Evolutionary conservation across 768 basidiomycete species (phyloP).

Genomic region (Coprinopsis cinerea): DNA sequence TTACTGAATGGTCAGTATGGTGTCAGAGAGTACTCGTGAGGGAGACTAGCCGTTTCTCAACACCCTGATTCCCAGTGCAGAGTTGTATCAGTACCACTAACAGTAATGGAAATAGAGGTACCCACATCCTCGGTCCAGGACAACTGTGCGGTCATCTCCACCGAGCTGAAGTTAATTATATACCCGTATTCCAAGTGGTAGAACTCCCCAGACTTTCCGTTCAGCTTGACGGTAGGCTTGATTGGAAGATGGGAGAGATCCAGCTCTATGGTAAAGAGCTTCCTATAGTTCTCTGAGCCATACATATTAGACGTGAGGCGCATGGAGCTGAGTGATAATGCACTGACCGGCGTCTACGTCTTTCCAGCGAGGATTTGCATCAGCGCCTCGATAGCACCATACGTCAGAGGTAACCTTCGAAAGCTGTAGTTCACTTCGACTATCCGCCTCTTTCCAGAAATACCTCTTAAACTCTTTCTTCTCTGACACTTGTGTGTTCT

Average conservation of each 20-base stretch:
- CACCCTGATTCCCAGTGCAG: not conserved
- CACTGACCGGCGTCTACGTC: constrained; percentile 6
- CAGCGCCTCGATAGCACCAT: constrained; percentile 7
- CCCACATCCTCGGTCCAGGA: constrained; percentile 8
- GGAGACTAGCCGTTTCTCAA: constrained; percentile 3
- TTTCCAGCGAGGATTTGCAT: constrained; percentile 5
- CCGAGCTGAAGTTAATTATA: constrained; percentile 6
- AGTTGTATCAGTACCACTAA: not conserved
- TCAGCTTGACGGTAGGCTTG: not conserved
- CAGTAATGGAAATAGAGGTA: not conserved
- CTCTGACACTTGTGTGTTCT: constrained; percentile 43
- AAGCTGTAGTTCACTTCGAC: not conserved
- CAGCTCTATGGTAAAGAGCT: constrained; percentile 16
- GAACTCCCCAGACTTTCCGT: not conserved
- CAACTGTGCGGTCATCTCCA: constrained; percentile 4
- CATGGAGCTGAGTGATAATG: not conserved
- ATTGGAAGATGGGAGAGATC: constrained; percentile 14
- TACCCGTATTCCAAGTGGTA: constrained; percentile 10
- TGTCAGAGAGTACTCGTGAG: not conserved
- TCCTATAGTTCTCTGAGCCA: constrained; percentile 8
- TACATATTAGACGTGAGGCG: not conserved
- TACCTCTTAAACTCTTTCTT: constrained; percentile 32
- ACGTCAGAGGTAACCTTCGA: constrained; percentile 8
- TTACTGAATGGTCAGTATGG: not conserved
- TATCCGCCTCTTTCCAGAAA: constrained; percentile 8